phyloP scores from a whole-genome alignment of 148 eudicot species.

The Vaccinium myrtillus region DNA sequence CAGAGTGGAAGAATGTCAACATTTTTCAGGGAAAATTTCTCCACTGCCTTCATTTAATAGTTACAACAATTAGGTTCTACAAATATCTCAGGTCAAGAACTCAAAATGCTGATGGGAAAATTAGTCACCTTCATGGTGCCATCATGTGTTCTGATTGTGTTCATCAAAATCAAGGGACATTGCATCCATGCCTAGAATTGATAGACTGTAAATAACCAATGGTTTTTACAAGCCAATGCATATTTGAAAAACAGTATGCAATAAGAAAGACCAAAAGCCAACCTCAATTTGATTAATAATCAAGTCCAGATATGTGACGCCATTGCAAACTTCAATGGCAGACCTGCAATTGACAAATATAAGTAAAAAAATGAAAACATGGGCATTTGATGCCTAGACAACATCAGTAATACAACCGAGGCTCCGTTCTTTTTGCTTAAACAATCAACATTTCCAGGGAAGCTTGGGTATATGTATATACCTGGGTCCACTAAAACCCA shows the following conservation, averaged over 20 bases:
- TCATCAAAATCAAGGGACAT: conserved; percentile 50
- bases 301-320: conserved; percentile 43
- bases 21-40: conserved; percentile 36
- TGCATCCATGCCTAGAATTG: conserved; percentile 47
- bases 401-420: neutral
- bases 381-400: neutral
- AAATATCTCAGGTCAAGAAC: no score
- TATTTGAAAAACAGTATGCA: neutral
- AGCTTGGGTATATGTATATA: conserved; percentile 18
- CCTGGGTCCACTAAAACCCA: conserved; percentile 54
- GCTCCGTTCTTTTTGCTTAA: neutral
- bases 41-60: conserved; percentile 40
- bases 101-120: no score
- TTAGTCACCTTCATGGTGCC: no score
- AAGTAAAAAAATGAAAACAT: neutral
- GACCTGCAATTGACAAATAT: conserved; percentile 25
- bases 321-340: conserved; percentile 33
- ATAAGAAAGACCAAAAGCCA: conserved; percentile 15
- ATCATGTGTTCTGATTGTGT: no score
- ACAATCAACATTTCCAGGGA: neutral
- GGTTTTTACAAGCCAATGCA: neutral
- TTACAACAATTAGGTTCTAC: neutral
- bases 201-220: conserved; percentile 31
- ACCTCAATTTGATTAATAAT: conserved; percentile 50
- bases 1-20: conserved; percentile 29